phyloP scores from a whole-genome alignment of 139 green algal species.

The Monoraphidium neglectum region DNA sequence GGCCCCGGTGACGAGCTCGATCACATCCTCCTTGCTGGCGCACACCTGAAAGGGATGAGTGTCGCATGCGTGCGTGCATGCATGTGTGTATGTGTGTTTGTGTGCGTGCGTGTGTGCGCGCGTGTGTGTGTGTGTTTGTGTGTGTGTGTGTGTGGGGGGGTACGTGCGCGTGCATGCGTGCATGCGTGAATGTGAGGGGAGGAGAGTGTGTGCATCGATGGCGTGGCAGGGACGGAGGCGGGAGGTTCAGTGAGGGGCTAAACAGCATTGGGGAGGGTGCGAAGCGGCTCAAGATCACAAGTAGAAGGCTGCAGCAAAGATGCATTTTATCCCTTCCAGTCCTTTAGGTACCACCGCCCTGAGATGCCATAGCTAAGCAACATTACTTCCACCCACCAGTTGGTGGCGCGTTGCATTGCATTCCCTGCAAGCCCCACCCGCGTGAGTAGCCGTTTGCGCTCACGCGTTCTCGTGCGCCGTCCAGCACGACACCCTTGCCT shows the following conservation, averaged over 20 bases:
- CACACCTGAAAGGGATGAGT: not conserved
- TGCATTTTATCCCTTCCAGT: not conserved
- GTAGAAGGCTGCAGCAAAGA: not conserved
- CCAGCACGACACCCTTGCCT: conserved; percentile 14
- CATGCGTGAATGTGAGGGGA: not conserved
- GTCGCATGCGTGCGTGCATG: too few species aligned
- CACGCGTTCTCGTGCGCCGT: conserved; percentile 21
- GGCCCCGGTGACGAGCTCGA: not conserved
- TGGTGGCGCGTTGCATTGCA: too few species aligned
- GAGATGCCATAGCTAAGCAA: not conserved
- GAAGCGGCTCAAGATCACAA: not conserved
- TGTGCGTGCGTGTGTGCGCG: too few species aligned
- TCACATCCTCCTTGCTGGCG: not conserved
- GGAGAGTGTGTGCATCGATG: not conserved
- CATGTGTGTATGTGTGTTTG: too few species aligned
- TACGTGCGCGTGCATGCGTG: not conserved
- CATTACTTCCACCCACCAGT: not conserved
- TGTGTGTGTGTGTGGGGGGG: not conserved
- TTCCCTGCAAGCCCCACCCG: not conserved
- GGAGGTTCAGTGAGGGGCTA: too few species aligned
- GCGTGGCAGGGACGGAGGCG: not conserved
- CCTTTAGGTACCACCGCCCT: not conserved
- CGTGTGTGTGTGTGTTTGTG: not conserved
- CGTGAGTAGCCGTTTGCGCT: not conserved
- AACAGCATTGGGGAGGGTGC: too few species aligned